A percentile compares a stretch with the other conserved stretches of the same genome.
These are phyloP conservation scores for Serendipita sp. DNA, from an alignment of 768 basidiomycete species.

Conservation along the genomic window DNA sequence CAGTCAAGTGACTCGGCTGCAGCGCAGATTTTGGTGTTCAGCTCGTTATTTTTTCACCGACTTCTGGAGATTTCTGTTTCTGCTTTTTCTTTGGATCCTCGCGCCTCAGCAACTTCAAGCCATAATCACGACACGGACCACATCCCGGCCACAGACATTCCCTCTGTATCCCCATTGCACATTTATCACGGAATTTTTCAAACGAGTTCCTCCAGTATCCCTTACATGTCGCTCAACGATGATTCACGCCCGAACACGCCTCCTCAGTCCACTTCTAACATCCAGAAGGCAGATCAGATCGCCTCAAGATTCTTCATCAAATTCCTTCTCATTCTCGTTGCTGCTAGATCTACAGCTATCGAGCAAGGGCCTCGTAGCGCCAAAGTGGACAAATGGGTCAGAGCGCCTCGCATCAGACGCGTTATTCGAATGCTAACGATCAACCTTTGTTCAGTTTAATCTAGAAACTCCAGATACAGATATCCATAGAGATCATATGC, in stretches of 20 bases:
- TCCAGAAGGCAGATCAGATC: conserved; percentile 63
- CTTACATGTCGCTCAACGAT: neutral
- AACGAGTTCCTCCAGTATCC: neutral
- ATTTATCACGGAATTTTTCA: neutral
- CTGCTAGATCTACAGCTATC: conserved; percentile 51
- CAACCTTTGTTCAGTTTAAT: conserved; percentile 42
- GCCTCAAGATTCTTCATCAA: conserved; percentile 71
- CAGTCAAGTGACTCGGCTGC: no score
- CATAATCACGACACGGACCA: no score
- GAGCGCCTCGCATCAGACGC: conserved; percentile 17
- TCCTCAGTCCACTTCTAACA: neutral
- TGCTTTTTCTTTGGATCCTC: no score
- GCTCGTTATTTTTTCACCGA: no score
- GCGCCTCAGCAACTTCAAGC: no score
- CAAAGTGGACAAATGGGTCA: conserved; percentile 70
- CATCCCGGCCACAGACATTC: neutral
- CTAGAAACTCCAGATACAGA: conserved; percentile 63
- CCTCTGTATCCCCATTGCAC: neutral
- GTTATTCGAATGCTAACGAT: neutral
- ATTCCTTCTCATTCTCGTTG: conserved; percentile 56
- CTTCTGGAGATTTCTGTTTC: no score
- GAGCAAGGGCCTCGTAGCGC: conserved; percentile 19
- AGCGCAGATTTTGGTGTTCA: no score
- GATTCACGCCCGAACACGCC: conserved; percentile 3
- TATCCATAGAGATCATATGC: conserved; percentile 43